Conservation (phyloP, 306 rosid genomes). For the Cotoneaster glaucophyllus region DNA sequence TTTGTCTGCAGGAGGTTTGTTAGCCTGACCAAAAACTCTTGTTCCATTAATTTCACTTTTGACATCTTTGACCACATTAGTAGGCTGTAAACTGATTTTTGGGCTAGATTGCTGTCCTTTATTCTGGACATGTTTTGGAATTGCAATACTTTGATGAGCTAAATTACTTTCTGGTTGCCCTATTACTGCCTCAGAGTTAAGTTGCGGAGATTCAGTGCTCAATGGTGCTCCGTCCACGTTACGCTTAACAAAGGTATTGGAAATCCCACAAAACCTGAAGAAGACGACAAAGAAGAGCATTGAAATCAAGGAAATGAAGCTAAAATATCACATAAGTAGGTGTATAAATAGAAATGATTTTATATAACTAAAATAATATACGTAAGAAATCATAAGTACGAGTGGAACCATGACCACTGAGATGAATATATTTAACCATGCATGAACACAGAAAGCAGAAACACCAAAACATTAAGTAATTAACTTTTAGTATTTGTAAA, state of each 20-base stretch:
- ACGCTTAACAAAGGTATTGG: conserved; percentile 61
- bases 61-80: conserved; percentile 48
- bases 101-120: conserved; percentile 31
- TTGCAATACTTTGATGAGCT: conserved; percentile 8
- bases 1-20: conserved; percentile 44
- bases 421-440: background rate
- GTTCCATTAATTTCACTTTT: conserved; percentile 48
- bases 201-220: conserved; percentile 30
- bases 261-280: conserved; percentile 75
- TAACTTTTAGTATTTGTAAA: background rate
- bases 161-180: conserved; percentile 33
- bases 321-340: background rate
- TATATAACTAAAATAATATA: background rate
- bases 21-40: conserved; percentile 34
- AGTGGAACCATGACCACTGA: background rate
- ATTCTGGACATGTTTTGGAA: conserved; percentile 30
- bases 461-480: background rate
- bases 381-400: background rate
- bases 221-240: conserved; percentile 36
- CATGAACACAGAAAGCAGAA: background rate
- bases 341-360: background rate
- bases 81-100: conserved; percentile 34
- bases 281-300: conserved; percentile 7
- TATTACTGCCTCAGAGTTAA: conserved; percentile 28
- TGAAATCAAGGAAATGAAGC: conserved; percentile 15